Base-by-base conservation (phyloP, 441 rosid genomes). In the Erodium texanum region DNA sequence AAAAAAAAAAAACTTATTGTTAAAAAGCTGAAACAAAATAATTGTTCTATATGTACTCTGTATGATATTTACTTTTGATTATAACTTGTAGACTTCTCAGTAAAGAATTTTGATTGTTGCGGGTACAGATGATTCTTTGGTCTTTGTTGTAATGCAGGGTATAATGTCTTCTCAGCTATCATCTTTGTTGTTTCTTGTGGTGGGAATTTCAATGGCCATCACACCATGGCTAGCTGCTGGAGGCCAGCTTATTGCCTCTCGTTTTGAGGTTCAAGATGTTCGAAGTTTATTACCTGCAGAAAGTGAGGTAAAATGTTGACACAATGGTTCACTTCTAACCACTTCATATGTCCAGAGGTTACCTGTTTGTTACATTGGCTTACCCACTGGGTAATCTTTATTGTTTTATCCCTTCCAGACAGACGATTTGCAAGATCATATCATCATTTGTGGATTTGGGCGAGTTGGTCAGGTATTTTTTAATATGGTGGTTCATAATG, bases 201-300 rank as follows among this genome's bases (percentile, higher is more conserved):
- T 94, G 81, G 99, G 99, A 69, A 81, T 94, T 68, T 91, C 99
- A 74, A 94, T 94, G 99, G 99, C 99, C 75, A 65, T 94, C 68
- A 94, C 99, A 50, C 99, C 99, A 41, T 94, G 92, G 93, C 83
- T 94, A 66, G 99, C 99, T 75, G 97, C 97, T 80, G 99, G 99
- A 68, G 97, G 99, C 74, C 99, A 94, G 78, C 75, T 91, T 75
- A 81, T 94, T 78, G 99, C 99, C 50, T 89, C 99, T 66, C 94
- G 94, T 36, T 91, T 92, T 82, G 99, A 94, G 84, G 85, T 76
- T 83, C 96, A 88, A 71, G 99, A 94, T 79, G 99, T 94, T 70
- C 79, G 97, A 73, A 94, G 99, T 84, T 81, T 94, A 69, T 76
- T 89, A 77, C 99, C 99, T 4, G 96, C 77, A 80, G 99, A 91